Evolutionary conservation across 345 rosid species (phyloP).

Genomic region (Carallia pectinifolia): DNA sequence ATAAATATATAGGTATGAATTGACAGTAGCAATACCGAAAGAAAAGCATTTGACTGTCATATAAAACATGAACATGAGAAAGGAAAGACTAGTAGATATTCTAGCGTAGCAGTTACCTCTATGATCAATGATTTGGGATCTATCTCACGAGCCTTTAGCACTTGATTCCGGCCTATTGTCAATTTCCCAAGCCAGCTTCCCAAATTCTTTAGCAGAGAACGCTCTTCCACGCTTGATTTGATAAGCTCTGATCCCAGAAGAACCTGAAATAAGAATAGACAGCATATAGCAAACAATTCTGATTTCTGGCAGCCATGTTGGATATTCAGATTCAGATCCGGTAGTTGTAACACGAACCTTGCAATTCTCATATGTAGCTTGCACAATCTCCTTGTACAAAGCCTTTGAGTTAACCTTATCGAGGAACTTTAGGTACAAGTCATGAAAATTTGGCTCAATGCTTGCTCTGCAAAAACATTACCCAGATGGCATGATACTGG

Average conservation of each 20-base stretch:
- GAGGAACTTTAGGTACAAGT: conserved; percentile 88
- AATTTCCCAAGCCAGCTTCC: conserved; percentile 99
- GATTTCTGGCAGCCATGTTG: no score
- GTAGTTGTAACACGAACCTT: conserved; percentile 49
- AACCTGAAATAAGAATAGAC: conserved; percentile 50
- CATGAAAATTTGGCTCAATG: conserved; percentile 97
- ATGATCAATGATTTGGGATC: conserved; percentile 97
- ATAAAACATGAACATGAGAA: not conserved
- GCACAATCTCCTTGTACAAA: conserved; percentile 77
- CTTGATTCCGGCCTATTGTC: conserved; percentile 94
- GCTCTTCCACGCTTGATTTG: conserved; percentile 96
- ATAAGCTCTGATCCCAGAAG: conserved; percentile 96
- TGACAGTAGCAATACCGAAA: not conserved
- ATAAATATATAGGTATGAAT: not conserved
- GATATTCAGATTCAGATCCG: not conserved
- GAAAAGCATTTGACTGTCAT: not conserved
- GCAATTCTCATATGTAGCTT: conserved; percentile 94
- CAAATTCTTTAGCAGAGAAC: conserved; percentile 88
- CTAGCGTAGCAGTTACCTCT: conserved; percentile 49
- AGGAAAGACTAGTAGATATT: not conserved
- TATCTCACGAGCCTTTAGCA: conserved; percentile 88
- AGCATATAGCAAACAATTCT: not conserved
- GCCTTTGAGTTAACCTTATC: conserved; percentile 83
- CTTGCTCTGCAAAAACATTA: conserved; percentile 66
- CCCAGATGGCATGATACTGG: not conserved